These are phyloP conservation scores for Pyrenophora graminea DNA, from an alignment of 2,329 filamentous ascomycete species.

Conservation along the genomic window DNA sequence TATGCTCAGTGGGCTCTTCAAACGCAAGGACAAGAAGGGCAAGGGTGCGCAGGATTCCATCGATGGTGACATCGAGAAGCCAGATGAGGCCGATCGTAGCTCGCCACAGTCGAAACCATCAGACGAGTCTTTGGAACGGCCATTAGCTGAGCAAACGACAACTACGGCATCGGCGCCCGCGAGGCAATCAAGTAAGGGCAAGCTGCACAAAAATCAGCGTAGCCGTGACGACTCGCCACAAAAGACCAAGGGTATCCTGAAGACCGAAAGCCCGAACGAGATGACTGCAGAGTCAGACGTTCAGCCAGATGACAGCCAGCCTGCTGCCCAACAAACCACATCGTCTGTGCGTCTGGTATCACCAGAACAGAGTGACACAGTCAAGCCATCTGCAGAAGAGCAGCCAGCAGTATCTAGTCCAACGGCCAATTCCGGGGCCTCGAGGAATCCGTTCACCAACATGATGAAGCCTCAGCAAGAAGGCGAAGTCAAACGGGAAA, in stretches of 20 bases:
- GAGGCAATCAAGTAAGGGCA: constrained; percentile 45
- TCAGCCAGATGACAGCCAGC: constrained; percentile 16
- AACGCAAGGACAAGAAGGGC: constrained; percentile 65
- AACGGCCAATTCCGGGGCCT: constrained; percentile 28
- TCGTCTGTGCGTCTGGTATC: constrained; percentile 44
- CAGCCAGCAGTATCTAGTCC: constrained; percentile 26
- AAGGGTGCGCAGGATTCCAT: constrained; percentile 34
- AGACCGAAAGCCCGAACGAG: constrained; percentile 39
- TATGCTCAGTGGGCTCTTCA: constrained; percentile 72
- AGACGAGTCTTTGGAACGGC: constrained; percentile 33
- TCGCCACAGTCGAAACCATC: constrained; percentile 42
- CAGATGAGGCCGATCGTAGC: constrained; percentile 42
- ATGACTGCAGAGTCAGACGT: constrained; percentile 21
- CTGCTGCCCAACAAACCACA: constrained; percentile 23
- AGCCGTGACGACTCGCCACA: constrained; percentile 38
- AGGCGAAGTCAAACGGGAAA: constrained; percentile 59
- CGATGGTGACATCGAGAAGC: constrained; percentile 54
- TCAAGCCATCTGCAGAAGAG: constrained; percentile 21
- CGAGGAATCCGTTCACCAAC: constrained; percentile 35
- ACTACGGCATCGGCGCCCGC: constrained; percentile 26
- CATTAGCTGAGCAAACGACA: constrained; percentile 35
- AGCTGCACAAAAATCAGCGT: constrained; percentile 43
- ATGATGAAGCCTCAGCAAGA: constrained; percentile 44
- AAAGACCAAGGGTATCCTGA: constrained; percentile 39
- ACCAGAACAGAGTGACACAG: constrained; percentile 32